phyloP scores from a whole-genome alignment of 768 basidiomycete genomes.

The Stropharia rugosoannulata region DNA sequence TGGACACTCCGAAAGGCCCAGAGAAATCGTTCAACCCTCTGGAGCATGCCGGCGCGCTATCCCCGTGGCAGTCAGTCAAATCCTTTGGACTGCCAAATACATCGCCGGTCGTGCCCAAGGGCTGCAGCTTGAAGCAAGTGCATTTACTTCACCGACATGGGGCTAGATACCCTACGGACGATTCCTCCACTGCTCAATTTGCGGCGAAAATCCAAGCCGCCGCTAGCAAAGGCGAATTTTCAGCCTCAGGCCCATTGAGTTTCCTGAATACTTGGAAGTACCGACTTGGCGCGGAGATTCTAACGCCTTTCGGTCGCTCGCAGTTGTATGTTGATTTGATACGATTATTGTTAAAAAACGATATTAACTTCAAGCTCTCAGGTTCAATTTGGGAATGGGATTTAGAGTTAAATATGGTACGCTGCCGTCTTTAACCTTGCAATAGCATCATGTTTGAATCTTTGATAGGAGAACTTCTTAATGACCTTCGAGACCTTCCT shows the following conservation, averaged over 20 bases:
- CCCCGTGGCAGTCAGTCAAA: slow-evolving; percentile 50
- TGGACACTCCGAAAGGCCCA: slow-evolving; percentile 29
- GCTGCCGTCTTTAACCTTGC: background rate
- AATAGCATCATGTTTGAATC: background rate
- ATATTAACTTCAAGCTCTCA: slow-evolving; percentile 9
- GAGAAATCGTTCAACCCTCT: slow-evolving; percentile 41
- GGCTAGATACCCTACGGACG: slow-evolving; percentile 56
- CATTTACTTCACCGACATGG: slow-evolving; percentile 73
- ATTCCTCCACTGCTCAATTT: slow-evolving; percentile 43
- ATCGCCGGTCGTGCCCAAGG: slow-evolving; percentile 43
- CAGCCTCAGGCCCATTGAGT: slow-evolving; percentile 49
- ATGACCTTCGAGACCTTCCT: slow-evolving; percentile 45
- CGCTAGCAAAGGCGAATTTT: slow-evolving; percentile 41
- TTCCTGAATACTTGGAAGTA: slow-evolving; percentile 80
- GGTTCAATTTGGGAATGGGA: slow-evolving; percentile 50
- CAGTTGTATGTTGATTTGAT: slow-evolving; percentile 47
- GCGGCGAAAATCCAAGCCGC: slow-evolving; percentile 45
- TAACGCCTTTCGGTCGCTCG: slow-evolving; percentile 76
- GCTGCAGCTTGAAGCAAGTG: slow-evolving; percentile 45
- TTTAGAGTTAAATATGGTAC: slow-evolving; percentile 64
- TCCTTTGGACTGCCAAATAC: slow-evolving; percentile 50
- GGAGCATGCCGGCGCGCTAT: slow-evolving; percentile 46
- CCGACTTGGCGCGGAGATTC: slow-evolving; percentile 72
- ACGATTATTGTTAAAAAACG: background rate
- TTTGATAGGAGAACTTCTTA: slow-evolving; percentile 32